These are phyloP conservation scores for Backusella tarrabulga DNA, from an alignment of 192 early-diverging fungal genomes.

Conservation along the genomic window DNA sequence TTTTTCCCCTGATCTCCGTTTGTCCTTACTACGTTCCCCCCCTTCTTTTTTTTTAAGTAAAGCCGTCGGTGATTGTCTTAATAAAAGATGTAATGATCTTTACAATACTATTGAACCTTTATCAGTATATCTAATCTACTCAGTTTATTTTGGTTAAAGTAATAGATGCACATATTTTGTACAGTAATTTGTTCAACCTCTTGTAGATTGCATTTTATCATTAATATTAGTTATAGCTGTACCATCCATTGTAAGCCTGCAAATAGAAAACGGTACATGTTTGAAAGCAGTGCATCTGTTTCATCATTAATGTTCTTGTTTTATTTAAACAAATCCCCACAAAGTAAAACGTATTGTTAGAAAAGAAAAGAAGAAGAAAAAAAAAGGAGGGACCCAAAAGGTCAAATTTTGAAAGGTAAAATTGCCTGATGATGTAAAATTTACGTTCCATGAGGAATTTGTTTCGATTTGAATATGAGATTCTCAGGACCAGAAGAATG, in stretches of 20 bases:
- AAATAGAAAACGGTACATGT: background rate
- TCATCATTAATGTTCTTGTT: background rate
- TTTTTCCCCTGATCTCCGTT: background rate
- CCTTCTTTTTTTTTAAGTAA: background rate
- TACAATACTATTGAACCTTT: background rate
- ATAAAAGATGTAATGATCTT: background rate
- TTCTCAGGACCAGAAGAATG: background rate
- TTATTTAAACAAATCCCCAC: background rate
- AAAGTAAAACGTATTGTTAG: background rate
- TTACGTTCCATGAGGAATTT: background rate
- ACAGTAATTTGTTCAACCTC: background rate
- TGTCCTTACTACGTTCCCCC: background rate
- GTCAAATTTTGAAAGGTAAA: background rate
- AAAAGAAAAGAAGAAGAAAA: background rate
- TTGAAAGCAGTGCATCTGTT: background rate
- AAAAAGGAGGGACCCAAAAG: background rate
- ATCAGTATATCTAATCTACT: background rate
- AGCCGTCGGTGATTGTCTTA: background rate
- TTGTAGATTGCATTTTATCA: background rate
- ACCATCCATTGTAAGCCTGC: background rate
- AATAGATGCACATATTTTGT: too few species aligned
- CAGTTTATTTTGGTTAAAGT: background rate
- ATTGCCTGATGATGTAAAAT: background rate
- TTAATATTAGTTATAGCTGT: background rate
- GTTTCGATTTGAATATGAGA: background rate